phyloP scores from a whole-genome alignment of 257 asterid species.

The Solanum rostratum region DNA sequence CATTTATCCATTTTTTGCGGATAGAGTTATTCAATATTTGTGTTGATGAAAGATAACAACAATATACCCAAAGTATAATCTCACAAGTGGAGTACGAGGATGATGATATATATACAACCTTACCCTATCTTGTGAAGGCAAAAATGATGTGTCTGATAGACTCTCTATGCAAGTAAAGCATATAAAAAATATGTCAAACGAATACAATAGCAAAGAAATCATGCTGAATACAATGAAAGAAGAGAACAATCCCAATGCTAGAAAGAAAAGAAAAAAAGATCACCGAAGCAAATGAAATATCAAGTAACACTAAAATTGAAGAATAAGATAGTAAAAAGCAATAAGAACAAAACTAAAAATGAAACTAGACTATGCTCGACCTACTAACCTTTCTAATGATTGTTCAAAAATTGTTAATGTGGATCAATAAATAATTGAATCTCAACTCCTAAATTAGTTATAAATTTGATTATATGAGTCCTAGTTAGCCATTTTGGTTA shows the following conservation, averaged over 20 bases:
- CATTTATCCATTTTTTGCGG: no score
- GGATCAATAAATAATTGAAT: not conserved
- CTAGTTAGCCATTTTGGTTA: no score
- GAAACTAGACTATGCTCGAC: not conserved
- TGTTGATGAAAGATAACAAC: not conserved
- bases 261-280: not conserved
- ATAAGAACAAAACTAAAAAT: not conserved
- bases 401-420: not conserved
- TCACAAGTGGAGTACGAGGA: rapidly evolving
- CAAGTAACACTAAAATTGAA: not conserved
- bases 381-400: not conserved
- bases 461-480: not conserved
- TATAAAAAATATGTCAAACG: not conserved
- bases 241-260: rapidly evolving
- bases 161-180: not conserved
- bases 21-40: not conserved
- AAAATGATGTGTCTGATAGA: not conserved
- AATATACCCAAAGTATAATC: not conserved
- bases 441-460: not conserved
- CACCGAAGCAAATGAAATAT: not conserved
- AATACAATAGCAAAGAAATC: rapidly evolving
- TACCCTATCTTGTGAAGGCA: not conserved
- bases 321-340: not conserved
- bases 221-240: not conserved
- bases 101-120: rapidly evolving